Percentiles rank a stretch among this genome's conserved stretches.
Conservation (phyloP, 768 basidiomycete species). For the Calvatia gigantea region DNA sequence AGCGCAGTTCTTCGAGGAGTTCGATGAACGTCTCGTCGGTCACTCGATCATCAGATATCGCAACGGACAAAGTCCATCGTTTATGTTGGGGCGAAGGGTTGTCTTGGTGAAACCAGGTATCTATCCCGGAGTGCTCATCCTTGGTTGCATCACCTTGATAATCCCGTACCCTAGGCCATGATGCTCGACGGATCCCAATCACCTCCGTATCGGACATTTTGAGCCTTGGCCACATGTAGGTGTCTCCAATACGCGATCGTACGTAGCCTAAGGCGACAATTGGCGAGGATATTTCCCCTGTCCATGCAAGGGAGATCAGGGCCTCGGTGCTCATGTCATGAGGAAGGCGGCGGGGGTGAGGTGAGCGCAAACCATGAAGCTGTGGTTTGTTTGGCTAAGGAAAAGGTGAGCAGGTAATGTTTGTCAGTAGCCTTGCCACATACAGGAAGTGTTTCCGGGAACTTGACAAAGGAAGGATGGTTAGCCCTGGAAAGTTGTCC, state of each 20-base stretch:
- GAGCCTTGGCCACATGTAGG: conserved; percentile 8
- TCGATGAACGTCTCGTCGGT: conserved; percentile 4
- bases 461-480: conserved; percentile 1
- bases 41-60: conserved; percentile 1
- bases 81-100: neutral
- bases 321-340: conserved; percentile 24
- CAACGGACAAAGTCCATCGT: neutral
- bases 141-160: neutral
- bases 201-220: conserved; percentile 5
- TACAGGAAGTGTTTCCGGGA: conserved; percentile 5
- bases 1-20: conserved; percentile 6
- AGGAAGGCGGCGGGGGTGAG: conserved; percentile 20
- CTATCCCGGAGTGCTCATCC: neutral
- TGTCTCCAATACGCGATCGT: conserved; percentile 7
- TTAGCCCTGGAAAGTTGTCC: neutral
- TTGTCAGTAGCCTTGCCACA: too few species aligned
- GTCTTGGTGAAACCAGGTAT: neutral
- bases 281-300: conserved; percentile 19
- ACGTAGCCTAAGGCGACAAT: conserved; percentile 13
- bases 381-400: neutral
- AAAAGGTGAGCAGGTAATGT: neutral
- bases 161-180: neutral
- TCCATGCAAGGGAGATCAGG: conserved; percentile 30
- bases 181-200: neutral
- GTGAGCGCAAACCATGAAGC: conserved; percentile 10